Conservation (phyloP, 192 early-diverging fungal species). For the Nowakowskiella sp. region DNA sequence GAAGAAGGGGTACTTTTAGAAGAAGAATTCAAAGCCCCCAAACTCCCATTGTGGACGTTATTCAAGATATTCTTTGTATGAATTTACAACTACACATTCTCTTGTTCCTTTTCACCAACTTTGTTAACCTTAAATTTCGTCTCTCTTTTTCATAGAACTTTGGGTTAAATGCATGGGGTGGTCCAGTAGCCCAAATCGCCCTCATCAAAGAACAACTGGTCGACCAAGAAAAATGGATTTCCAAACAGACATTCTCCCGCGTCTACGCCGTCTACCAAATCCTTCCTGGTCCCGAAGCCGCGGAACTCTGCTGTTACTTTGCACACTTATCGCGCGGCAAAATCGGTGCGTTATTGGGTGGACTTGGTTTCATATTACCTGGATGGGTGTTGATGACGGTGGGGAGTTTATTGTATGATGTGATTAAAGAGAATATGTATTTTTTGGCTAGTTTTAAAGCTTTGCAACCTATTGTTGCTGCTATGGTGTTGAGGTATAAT, state of each 20-base stretch:
- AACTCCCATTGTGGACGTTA: too few relatives aligned
- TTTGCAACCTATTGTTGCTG: conserved; percentile 45
- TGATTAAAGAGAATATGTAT: conserved; percentile 41
- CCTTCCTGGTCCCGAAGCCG: conserved; percentile 49
- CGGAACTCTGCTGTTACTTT: conserved; percentile 48
- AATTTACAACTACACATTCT: too few relatives aligned
- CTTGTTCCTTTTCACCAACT: too few relatives aligned
- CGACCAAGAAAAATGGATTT: conserved; percentile 37
- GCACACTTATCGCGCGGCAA: conserved; percentile 37
- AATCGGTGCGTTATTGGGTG: conserved; percentile 36
- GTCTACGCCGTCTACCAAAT: conserved; percentile 52
- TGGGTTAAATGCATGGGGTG: conserved; percentile 44
- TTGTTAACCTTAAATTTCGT: too few relatives aligned
- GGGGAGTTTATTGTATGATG: conserved; percentile 33
- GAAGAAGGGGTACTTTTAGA: too few relatives aligned
- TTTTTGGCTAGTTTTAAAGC: conserved; percentile 45
- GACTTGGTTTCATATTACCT: conserved; percentile 42
- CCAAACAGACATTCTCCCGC: conserved; percentile 33
- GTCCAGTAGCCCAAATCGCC: conserved; percentile 48
- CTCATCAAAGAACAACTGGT: conserved; percentile 39
- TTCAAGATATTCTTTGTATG: too few relatives aligned
- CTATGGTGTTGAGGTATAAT: conserved; percentile 49
- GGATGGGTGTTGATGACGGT: conserved; percentile 40
- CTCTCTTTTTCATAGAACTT: too few relatives aligned
- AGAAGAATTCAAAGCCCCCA: too few relatives aligned